These are phyloP conservation scores for Colletotrichum paranaense DNA, from an alignment of 2,329 filamentous ascomycete genomes.

Conservation along the genomic window DNA sequence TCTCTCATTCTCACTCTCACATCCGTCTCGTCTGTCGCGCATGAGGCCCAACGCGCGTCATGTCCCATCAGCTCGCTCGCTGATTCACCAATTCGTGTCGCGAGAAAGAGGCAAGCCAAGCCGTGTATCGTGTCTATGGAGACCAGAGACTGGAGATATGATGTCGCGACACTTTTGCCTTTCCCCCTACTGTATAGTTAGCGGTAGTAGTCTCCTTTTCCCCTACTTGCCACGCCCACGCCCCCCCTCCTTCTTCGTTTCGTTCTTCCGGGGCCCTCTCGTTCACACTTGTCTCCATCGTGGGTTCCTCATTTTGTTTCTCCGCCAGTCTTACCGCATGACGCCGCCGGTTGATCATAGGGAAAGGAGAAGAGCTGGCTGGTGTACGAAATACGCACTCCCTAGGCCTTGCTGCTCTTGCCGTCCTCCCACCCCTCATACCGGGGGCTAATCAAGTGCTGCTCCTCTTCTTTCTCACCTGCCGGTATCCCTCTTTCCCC, in stretches of 20 bases:
- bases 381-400: not conserved
- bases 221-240: not conserved
- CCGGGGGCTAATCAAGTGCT: not conserved
- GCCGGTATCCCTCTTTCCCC: not conserved
- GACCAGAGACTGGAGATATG: not conserved
- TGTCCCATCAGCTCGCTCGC: not conserved
- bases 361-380: not conserved
- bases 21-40: not conserved
- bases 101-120: not conserved
- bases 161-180: not conserved
- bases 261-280: not conserved
- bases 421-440: not conserved
- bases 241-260: not conserved
- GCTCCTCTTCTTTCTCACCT: not conserved
- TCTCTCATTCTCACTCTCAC: not conserved
- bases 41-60: not conserved
- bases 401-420: not conserved
- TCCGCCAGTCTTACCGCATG: constrained; percentile 31
- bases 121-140: not conserved
- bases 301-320: not conserved
- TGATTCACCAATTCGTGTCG: not conserved
- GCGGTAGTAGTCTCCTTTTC: not conserved
- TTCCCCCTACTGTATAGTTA: not conserved
- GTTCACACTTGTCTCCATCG: not conserved
- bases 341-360: constrained; percentile 20